phyloP scores from a whole-genome alignment of 352 stramenopile genomes.

The Phytophthora boehmeriae region DNA sequence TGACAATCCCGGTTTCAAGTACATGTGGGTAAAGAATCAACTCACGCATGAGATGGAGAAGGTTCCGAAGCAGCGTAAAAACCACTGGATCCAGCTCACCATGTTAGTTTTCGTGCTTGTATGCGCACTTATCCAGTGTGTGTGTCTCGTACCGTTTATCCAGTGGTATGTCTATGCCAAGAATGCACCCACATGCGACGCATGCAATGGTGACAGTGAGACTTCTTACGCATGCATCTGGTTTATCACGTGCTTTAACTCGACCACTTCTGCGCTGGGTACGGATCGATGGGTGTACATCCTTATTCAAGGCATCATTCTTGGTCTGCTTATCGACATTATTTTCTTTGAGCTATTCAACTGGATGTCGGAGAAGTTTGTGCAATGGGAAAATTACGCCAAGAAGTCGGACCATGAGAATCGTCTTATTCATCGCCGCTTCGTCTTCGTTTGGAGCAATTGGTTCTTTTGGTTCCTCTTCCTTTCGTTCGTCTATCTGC shows the following conservation, averaged over 20 bases:
- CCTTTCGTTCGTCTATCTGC: conserved; percentile 90
- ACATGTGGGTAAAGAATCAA: conserved; percentile 86
- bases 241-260: conserved; percentile 87
- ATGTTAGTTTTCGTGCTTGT: conserved; percentile 88
- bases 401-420: conserved; percentile 90
- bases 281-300: conserved; percentile 92
- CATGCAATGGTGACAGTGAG: conserved; percentile 53
- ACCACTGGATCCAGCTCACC: conserved; percentile 85
- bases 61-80: conserved; percentile 80
- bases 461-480: conserved; percentile 94
- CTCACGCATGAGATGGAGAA: conserved; percentile 91
- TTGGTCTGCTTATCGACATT: conserved; percentile 89
- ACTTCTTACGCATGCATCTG: conserved; percentile 72
- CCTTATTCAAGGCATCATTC: conserved; percentile 78
- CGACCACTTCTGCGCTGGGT: conserved; percentile 66
- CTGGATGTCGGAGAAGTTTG: conserved; percentile 88
- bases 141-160: conserved; percentile 88
- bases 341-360: conserved; percentile 91
- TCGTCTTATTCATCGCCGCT: conserved; percentile 84
- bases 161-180: conserved; percentile 92
- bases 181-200: conserved; percentile 73
- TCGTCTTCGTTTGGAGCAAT: conserved; percentile 92
- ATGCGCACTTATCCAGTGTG: conserved; percentile 75
- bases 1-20: conserved; percentile 86
- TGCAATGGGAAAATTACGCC: conserved; percentile 86